Percentiles rank a stretch among this genome's conserved stretches.
phyloP scores from a whole-genome alignment of 805 yeast genomes.

The Vanderwaltozyma tropicalis region DNA sequence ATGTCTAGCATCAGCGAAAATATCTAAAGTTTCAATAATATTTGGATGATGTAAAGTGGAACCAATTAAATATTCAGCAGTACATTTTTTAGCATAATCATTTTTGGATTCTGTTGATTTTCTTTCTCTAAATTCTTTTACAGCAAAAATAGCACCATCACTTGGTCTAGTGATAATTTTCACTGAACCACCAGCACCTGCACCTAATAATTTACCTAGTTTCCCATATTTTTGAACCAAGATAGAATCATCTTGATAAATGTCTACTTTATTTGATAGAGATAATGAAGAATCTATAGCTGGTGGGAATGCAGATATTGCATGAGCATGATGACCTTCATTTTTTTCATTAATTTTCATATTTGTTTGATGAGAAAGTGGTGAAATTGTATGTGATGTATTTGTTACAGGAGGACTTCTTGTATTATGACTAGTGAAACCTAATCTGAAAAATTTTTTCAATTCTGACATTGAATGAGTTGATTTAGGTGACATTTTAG shows the following conservation, averaged over 20 bases:
- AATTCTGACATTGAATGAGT: constrained; percentile 54
- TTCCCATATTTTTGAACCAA: constrained; percentile 55
- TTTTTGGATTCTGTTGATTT: constrained; percentile 55
- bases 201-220: constrained; percentile 62
- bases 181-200: constrained; percentile 84
- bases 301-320: constrained; percentile 28
- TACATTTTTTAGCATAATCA: constrained; percentile 75
- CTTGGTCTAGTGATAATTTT: constrained; percentile 55
- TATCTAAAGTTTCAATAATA: constrained; percentile 67
- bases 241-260: constrained; percentile 40
- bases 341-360: background rate
- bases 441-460: constrained; percentile 52
- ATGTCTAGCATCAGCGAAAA: constrained; percentile 42
- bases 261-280: constrained; percentile 24
- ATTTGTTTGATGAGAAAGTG: background rate
- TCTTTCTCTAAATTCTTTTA: constrained; percentile 67
- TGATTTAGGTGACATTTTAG: constrained; percentile 6
- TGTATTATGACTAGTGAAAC: background rate
- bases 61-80: constrained; percentile 78
- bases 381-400: background rate
- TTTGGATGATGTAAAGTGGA: constrained; percentile 73
- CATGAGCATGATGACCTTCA: constrained; percentile 8
- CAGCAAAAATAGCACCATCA: constrained; percentile 66
- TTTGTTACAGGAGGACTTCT: background rate
- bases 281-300: constrained; percentile 23